Base-by-base conservation (phyloP, 2,329 filamentous ascomycete species). In the Aquanectria penicillioides region DNA sequence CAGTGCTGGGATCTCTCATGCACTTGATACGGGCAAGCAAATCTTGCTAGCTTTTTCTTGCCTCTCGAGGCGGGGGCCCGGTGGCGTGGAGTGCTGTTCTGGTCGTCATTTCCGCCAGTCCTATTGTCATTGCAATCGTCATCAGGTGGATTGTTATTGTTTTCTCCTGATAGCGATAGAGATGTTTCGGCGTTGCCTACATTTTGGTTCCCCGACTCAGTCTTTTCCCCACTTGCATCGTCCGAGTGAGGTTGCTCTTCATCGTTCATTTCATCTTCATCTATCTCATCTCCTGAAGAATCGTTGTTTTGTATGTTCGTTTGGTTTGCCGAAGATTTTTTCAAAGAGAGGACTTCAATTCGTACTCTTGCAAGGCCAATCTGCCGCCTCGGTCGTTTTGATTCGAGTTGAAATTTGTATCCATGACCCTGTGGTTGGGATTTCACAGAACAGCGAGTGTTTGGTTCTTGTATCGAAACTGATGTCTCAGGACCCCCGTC, bases 1-100 rank as follows among this genome's bases (percentile, higher is more conserved):
- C 54, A 57, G 8, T 13, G n/a, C 17, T 47, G 54, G 6, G 18
- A 47, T 11, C 36, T 26, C 23, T 57, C 54, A 25, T 44, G 52
- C 1, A 25, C 54, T 23, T 38, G 22, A 13, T 34, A 37, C n/a
- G 36, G 33, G 17, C 43, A 37, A 8, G 36, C 26, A 36, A 40
- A 49, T 17, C 36, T 43, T n/a, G 15, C n/a, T 2, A 38, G 11
- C 6, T 36, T 8, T 11, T 40, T 25, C 17, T 25, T 31, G 18
- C 17, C 15, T 3, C 10, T 38, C 11, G 33, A 29, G 4, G 12
- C 20, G 6, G 17, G 25, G 28, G 26, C 7, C 6, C 20, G 23
- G 22, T 12, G 23, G 12, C 33, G 31, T 9, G 17, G 28, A 10
- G 41, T 6, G 15, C 23, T 38, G 13, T 17, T 34, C 4, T 40